These are phyloP conservation scores for Glycine latifolia DNA, from an alignment of 306 rosid species.

Conservation along the genomic window DNA sequence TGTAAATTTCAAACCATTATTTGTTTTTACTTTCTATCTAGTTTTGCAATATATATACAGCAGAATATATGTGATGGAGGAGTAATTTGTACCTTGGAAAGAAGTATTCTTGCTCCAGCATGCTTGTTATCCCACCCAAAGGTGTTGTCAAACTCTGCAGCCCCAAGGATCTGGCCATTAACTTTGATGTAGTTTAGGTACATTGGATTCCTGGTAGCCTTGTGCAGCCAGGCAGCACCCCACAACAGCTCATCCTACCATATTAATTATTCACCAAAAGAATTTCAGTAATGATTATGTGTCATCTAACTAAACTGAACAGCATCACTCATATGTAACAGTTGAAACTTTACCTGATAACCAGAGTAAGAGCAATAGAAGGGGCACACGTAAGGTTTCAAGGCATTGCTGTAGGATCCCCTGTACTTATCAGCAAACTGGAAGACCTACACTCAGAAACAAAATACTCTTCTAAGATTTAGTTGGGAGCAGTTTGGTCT, in stretches of 20 bases:
- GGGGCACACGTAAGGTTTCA: slow-evolving; percentile 84
- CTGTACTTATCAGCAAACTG: slow-evolving; percentile 90
- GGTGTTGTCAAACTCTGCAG: slow-evolving; percentile 81
- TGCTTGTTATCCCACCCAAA: slow-evolving; percentile 99
- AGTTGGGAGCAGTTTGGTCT: background rate
- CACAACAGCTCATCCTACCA: slow-evolving; percentile 92
- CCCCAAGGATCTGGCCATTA: slow-evolving; percentile 89
- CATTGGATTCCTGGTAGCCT: slow-evolving; percentile 79
- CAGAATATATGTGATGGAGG: too few relatives aligned
- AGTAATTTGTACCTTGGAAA: slow-evolving; percentile 73
- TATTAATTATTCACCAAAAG: background rate
- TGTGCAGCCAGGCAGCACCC: slow-evolving; percentile 99
- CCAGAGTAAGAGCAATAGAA: slow-evolving; percentile 92
- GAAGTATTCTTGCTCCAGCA: slow-evolving; percentile 95
- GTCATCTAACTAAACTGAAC: background rate
- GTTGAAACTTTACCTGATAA: slow-evolving; percentile 63
- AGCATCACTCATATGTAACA: too few relatives aligned
- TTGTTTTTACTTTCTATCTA: background rate
- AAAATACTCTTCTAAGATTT: background rate
- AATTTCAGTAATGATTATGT: slow-evolving; percentile 10
- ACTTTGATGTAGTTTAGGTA: slow-evolving; percentile 85
- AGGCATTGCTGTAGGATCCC: slow-evolving; percentile 79
- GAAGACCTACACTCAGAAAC: slow-evolving; percentile 68
- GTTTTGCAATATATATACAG: background rate
- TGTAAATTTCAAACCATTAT: background rate